These are phyloP conservation scores for Andrographis paniculata DNA, from an alignment of 305 asterid genomes.

Conservation along the genomic window DNA sequence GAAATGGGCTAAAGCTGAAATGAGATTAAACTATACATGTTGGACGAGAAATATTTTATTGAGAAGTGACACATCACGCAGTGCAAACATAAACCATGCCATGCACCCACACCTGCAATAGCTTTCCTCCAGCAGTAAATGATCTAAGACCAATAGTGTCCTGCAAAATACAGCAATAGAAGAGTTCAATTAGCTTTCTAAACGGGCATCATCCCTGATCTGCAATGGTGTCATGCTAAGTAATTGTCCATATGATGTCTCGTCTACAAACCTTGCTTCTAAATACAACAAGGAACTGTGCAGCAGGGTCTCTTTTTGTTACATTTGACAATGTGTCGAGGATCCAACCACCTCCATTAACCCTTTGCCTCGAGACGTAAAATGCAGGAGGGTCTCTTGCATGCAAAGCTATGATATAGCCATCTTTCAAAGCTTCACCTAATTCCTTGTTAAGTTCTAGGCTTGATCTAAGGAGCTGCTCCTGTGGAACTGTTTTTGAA, in stretches of 20 bases:
- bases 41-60: no score
- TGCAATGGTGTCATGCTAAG: no score
- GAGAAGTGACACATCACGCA: no score
- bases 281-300: conserved; percentile 87
- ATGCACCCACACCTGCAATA: conserved; percentile 60
- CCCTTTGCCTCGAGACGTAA: conserved; percentile 89
- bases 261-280: conserved; percentile 67
- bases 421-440: conserved; percentile 77
- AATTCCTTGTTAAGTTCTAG: conserved; percentile 42
- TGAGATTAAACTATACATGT: no score
- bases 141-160: conserved; percentile 94
- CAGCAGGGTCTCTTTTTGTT: conserved; percentile 94
- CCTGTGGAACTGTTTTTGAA: conserved; percentile 45
- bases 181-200: conserved; percentile 13
- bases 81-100: background rate
- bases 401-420: conserved; percentile 68
- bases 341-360: conserved; percentile 97
- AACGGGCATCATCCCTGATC: conserved; percentile 2
- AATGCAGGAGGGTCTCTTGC: conserved; percentile 70
- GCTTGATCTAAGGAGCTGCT: conserved; percentile 40
- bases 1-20: background rate
- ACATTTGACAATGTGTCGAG: conserved; percentile 77
- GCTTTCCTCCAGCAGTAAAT: conserved; percentile 97
- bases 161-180: conserved; percentile 35
- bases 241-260: conserved; percentile 3